Evolutionary conservation across 2,329 filamentous ascomycete genomes (phyloP).

Genomic region (Daldinia sp.): DNA sequence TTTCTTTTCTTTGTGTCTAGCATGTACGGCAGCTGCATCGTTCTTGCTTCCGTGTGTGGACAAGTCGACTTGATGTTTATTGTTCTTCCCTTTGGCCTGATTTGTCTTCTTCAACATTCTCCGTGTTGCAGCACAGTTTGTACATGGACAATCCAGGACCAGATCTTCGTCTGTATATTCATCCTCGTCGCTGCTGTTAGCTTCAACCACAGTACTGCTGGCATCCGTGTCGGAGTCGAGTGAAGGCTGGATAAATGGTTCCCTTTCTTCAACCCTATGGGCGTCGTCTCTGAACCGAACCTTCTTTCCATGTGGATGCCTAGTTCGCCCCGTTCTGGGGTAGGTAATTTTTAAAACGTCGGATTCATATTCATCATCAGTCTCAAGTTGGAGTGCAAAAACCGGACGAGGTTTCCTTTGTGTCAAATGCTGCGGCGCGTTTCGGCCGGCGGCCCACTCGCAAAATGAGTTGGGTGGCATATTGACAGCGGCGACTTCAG

Average conservation of each 20-base stretch:
- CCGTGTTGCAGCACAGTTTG: conserved; percentile 49
- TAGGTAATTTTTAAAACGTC: conserved; percentile 64
- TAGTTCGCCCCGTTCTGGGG: conserved; percentile 54
- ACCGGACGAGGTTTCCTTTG: conserved; percentile 37
- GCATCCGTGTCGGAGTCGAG: conserved; percentile 35
- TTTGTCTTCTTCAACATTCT: conserved; percentile 48
- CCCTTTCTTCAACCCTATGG: conserved; percentile 56
- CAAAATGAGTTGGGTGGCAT: conserved; percentile 57
- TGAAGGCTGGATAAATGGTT: conserved; percentile 32
- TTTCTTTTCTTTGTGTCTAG: conserved; percentile 38
- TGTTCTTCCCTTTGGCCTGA: conserved; percentile 40
- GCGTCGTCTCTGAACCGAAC: conserved; percentile 42
- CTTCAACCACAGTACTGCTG: conserved; percentile 27
- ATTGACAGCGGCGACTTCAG: neutral
- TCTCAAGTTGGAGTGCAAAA: conserved; percentile 59
- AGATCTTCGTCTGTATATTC: conserved; percentile 48
- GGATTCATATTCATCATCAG: conserved; percentile 64
- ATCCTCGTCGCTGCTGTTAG: conserved; percentile 37
- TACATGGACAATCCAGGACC: conserved; percentile 54
- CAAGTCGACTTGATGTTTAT: conserved; percentile 24
- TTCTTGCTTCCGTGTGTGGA: conserved; percentile 31
- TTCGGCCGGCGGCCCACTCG: conserved; percentile 58
- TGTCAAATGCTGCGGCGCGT: conserved; percentile 43
- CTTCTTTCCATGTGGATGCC: conserved; percentile 29
- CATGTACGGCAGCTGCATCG: conserved; percentile 24